Evolutionary conservation across 768 basidiomycete genomes (phyloP), one percentile per base, ranked within the genome.

Genomic region (Trametes gibbosa): DNA sequence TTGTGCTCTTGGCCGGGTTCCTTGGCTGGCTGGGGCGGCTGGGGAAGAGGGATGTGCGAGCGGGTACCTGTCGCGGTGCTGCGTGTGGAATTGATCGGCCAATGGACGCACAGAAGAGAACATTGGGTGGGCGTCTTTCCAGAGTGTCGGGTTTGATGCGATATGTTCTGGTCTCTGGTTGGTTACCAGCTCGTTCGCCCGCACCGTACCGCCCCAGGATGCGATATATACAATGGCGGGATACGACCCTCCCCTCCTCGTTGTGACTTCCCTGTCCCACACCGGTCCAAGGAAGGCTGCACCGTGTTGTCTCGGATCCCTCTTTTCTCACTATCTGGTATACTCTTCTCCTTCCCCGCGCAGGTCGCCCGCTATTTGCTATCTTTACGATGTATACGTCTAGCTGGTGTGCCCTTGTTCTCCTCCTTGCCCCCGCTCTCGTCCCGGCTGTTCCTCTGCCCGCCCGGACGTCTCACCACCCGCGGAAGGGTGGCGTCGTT

Each of bases 311-410:
- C 54, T 62, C 51, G 55, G 53, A 39, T 53, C 34, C 43, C 41
- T 43, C 45, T 50, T 53, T 48, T 46, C 61, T 54, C 51, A 27
- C 54, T 62, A 50, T 61, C 53, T 61, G 54, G 54, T 50, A 60
- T 61, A 50, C 52, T 61, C 35, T 37, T 58, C 40, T 50, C 54
- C 40, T 62, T 59, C 54, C 45, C 43, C 56, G 65, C 65, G 65
- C 65, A 50, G 65, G 65, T 63, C 65, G 65, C 62, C 58, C 56
- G 62, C 59, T 58, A 57, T 42, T 52, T 59, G 43, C 59, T 56
- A 10, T 51, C 58, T 56, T 56, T 48, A 61, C 52, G 58, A 65
- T 65, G 64, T 65, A 54, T 51, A 55, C 62, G 59, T 62, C 65
- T 54, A 59, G 62, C 54, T 58, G 62, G 65, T 63, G 59, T 48